A percentile compares a stretch with the other conserved stretches of the same genome.
Evolutionary conservation across 1,284 basidiomycete genomes (phyloP).

Genomic region (Farysia itapuensis): DNA sequence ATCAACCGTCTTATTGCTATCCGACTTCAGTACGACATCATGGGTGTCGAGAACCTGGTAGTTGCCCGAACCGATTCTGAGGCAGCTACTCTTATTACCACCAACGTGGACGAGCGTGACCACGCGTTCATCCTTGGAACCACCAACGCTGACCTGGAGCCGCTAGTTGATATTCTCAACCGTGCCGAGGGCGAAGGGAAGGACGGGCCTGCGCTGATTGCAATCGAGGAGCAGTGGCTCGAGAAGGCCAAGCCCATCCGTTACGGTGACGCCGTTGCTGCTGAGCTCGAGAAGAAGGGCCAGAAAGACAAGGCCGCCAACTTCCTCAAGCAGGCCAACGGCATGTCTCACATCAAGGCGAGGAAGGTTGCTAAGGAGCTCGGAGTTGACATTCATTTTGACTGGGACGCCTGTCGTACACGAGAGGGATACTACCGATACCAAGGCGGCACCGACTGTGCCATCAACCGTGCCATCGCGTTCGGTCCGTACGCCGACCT

Average conservation of each 20-base stretch:
- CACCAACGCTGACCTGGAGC: conserved; percentile 72
- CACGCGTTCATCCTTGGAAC: conserved; percentile 93
- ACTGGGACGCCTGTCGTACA: conserved; percentile 92
- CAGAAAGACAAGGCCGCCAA: conserved; percentile 62
- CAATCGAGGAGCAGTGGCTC: conserved; percentile 85
- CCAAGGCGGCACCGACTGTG: conserved; percentile 93
- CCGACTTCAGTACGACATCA: conserved; percentile 76
- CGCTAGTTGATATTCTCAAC: conserved; percentile 79
- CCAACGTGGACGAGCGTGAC: conserved; percentile 94
- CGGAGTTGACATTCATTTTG: conserved; percentile 76
- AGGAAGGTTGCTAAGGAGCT: conserved; percentile 76
- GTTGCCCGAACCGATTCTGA: conserved; percentile 78
- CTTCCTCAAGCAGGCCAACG: conserved; percentile 69
- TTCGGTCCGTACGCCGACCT: conserved; percentile 92
- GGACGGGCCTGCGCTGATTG: conserved; percentile 77
- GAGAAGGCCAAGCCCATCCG: conserved; percentile 74
- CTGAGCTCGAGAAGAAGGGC: conserved; percentile 72
- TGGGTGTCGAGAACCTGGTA: conserved; percentile 76
- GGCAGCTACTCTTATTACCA: conserved; percentile 92
- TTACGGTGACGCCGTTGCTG: conserved; percentile 74
- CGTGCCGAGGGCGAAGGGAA: conserved; percentile 80
- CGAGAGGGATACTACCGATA: conserved; percentile 96
- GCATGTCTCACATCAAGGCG: conserved; percentile 72
- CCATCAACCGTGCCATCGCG: conserved; percentile 85
- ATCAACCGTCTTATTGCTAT: conserved; percentile 78